These are phyloP conservation scores for Epicoccum sorghinum DNA, from an alignment of 2,329 filamentous ascomycete genomes.

Conservation along the genomic window DNA sequence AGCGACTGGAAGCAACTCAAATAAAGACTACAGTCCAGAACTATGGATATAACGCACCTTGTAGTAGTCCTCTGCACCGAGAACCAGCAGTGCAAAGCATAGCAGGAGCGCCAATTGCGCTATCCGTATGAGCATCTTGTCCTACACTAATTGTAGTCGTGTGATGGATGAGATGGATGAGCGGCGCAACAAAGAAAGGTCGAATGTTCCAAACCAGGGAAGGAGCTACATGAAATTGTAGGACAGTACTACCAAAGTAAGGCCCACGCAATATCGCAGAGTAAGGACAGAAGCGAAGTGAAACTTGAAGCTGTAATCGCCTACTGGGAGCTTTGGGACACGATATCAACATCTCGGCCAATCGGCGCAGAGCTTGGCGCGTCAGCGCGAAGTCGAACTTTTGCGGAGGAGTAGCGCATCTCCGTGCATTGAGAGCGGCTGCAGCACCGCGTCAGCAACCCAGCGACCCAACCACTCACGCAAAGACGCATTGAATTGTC, in stretches of 20 bases:
- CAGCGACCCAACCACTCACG: not conserved
- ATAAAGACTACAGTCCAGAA: no score
- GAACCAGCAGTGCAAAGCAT: constrained; percentile 51
- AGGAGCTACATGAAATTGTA: constrained; percentile 14
- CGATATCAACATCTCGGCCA: constrained; percentile 37
- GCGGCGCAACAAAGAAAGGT: not conserved
- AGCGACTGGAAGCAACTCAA: constrained; percentile 13
- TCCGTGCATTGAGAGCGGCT: constrained; percentile 13
- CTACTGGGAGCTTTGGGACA: constrained; percentile 29
- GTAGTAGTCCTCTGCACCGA: constrained; percentile 74
- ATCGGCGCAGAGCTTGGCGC: constrained; percentile 28
- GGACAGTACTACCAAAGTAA: constrained; percentile 20
- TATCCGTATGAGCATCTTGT: constrained; percentile 52
- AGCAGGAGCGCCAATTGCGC: constrained; percentile 51
- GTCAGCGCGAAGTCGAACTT: constrained; percentile 22
- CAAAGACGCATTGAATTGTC: constrained; percentile 29
- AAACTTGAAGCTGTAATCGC: constrained; percentile 15
- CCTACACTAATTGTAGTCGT: constrained; percentile 19
- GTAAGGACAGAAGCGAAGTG: constrained; percentile 16
- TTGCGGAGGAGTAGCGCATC: constrained; percentile 21
- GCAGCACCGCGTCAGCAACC: constrained; percentile 2
- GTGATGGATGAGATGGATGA: not conserved
- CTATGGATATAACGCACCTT: constrained; percentile 59
- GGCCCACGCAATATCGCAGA: constrained; percentile 6
- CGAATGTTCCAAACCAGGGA: not conserved